These are phyloP conservation scores for Dendrobium chrysotoxum DNA, from an alignment of 106 monocot species.

Conservation along the genomic window DNA sequence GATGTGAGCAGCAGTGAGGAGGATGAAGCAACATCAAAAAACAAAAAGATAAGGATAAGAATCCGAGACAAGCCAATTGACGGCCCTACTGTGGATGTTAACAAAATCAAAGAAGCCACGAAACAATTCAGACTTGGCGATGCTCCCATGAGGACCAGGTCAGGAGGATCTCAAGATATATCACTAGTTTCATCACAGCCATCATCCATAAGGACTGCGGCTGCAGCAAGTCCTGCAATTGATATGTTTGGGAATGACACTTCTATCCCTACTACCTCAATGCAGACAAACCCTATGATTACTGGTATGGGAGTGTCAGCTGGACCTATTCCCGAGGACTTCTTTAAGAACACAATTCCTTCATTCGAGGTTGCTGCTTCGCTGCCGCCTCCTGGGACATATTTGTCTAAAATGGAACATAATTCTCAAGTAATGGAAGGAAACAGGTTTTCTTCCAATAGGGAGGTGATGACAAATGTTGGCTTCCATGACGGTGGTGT, in stretches of 20 bases:
- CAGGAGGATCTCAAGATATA: constrained; percentile 52
- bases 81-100: constrained; percentile 59
- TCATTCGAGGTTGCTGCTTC: constrained; percentile 68
- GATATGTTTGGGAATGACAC: constrained; percentile 54
- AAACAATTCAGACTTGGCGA: constrained; percentile 63
- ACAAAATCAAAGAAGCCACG: constrained; percentile 94
- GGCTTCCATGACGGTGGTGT: constrained; percentile 80
- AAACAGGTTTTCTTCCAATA: constrained; percentile 22
- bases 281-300: constrained; percentile 33
- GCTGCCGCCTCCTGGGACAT: constrained; percentile 44
- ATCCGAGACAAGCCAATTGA: constrained; percentile 74
- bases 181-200: constrained; percentile 32
- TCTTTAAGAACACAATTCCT: constrained; percentile 90
- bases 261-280: constrained; percentile 20
- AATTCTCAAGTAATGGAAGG: constrained; percentile 17
- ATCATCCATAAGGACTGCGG: constrained; percentile 10
- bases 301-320: constrained; percentile 56
- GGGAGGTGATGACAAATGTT: constrained; percentile 38
- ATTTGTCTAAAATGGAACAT: constrained; percentile 36
- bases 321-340: constrained; percentile 94
- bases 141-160: constrained; percentile 60
- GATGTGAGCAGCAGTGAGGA: constrained; percentile 91
- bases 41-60: constrained; percentile 67
- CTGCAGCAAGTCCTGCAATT: constrained; percentile 10
- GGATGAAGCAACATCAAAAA: constrained; percentile 66